These are phyloP conservation scores for Wickerhamiella allomyrinae DNA, from an alignment of 805 yeast genomes.

Conservation along the genomic window DNA sequence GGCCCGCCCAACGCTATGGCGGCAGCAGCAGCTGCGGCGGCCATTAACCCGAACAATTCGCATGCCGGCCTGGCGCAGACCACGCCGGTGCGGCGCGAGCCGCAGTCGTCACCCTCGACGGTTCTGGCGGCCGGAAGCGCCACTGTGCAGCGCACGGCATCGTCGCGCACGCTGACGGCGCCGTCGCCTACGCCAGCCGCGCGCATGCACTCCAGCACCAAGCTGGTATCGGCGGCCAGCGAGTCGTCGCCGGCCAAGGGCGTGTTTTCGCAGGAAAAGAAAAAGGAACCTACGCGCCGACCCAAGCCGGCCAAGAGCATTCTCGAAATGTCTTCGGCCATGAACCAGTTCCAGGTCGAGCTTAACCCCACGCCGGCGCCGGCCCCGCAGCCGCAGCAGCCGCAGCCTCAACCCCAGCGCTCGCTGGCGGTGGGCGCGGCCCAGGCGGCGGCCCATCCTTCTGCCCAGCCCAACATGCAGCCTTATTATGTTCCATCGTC, in stretches of 20 bases:
- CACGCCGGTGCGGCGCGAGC: slow-evolving; percentile 2
- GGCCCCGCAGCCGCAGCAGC: neutral
- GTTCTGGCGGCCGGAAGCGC: slow-evolving; percentile 7
- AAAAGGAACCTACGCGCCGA: slow-evolving; percentile 1
- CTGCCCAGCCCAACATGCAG: slow-evolving; percentile 1
- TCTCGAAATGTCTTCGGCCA: slow-evolving; percentile 21
- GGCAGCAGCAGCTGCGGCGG: slow-evolving; percentile 16
- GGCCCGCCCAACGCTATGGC: slow-evolving; percentile 10
- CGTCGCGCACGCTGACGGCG: neutral
- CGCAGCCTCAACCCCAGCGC: neutral
- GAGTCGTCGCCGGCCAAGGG: slow-evolving; percentile 24
- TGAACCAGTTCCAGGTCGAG: slow-evolving; percentile 22
- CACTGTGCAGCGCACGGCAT: neutral
- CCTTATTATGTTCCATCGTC: neutral
- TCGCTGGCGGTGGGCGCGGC: slow-evolving; percentile 1
- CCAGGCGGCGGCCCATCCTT: neutral
- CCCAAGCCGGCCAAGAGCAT: slow-evolving; percentile 13
- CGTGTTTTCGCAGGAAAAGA: slow-evolving; percentile 10
- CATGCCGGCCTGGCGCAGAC: neutral
- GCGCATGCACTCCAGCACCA: slow-evolving; percentile 17
- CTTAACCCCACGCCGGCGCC: slow-evolving; percentile 7
- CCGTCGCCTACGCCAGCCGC: slow-evolving; percentile 23
- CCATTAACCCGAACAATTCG: neutral
- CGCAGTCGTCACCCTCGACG: slow-evolving; percentile 14
- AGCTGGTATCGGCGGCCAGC: slow-evolving; percentile 21